Evolutionary conservation across 2,329 filamentous ascomycete species (phyloP).

Genomic region (Colletotrichum echinochloae): DNA sequence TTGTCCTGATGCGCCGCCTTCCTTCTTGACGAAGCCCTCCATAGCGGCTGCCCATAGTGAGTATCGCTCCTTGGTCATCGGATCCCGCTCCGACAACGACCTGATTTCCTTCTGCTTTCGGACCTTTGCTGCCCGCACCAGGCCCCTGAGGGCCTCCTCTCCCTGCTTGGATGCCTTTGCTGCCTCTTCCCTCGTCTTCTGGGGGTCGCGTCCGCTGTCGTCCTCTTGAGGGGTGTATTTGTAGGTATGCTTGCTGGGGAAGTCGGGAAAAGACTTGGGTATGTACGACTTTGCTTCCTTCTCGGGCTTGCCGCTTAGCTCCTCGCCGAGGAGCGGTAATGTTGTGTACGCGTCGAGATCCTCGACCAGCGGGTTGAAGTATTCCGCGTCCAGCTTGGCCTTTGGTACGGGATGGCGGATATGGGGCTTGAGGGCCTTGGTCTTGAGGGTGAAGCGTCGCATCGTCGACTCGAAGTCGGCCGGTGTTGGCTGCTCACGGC

Average conservation of each 20-base stretch:
- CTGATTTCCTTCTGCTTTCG: constrained; percentile 74
- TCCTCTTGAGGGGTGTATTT: constrained; percentile 67
- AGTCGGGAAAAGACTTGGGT: constrained; percentile 68
- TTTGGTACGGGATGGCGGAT: constrained; percentile 64
- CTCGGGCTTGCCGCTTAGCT: constrained; percentile 69
- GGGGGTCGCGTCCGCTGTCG: constrained; percentile 60
- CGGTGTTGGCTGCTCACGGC: constrained; percentile 66
- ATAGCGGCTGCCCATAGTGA: constrained; percentile 72
- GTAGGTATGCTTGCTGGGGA: constrained; percentile 75
- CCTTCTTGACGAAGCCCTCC: constrained; percentile 63
- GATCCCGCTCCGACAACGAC: constrained; percentile 64
- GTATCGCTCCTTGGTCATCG: constrained; percentile 66
- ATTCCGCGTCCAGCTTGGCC: constrained; percentile 53
- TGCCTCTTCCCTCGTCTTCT: constrained; percentile 70
- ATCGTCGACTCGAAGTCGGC: constrained; percentile 69
- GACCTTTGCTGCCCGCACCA: constrained; percentile 72
- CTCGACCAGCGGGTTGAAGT: constrained; percentile 51
- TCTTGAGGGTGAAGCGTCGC: constrained; percentile 62
- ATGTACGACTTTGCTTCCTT: constrained; percentile 69
- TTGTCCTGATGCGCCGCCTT: constrained; percentile 51
- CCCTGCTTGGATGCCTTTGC: constrained; percentile 70
- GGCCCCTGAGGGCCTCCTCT: constrained; percentile 69
- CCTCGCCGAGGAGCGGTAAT: constrained; percentile 61
- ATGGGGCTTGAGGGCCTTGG: constrained; percentile 66
- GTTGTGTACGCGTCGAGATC: constrained; percentile 56